Conservation (phyloP, 257 asterid species). For the Capsicum baccatum region DNA sequence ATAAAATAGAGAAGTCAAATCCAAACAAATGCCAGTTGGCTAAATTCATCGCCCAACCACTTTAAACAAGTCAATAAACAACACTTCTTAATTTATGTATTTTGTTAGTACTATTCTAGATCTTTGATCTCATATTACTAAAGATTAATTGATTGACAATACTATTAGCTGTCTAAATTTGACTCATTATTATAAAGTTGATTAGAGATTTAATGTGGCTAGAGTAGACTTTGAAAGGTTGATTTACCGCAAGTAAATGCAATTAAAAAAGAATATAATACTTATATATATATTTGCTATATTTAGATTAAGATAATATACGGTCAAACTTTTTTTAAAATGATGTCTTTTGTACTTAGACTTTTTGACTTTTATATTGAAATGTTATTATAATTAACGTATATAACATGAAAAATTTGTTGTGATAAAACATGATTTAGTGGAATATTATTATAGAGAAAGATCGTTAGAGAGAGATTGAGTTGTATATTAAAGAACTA, state of each 20-base stretch:
- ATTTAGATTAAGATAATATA: not conserved
- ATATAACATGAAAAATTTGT: not conserved
- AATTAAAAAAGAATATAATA: not conserved
- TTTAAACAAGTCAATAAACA: slow-evolving; percentile 24
- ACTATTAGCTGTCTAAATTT: slow-evolving; percentile 1
- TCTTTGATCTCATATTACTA: slow-evolving; percentile 19
- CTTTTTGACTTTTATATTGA: not conserved
- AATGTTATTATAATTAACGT: not conserved
- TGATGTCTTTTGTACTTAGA: not conserved
- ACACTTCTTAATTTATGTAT: not conserved
- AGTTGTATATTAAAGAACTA: not conserved
- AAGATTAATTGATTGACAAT: not conserved
- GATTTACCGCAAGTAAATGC: slow-evolving; percentile 12
- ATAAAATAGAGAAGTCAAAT: not conserved
- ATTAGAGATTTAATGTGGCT: slow-evolving; percentile 12
- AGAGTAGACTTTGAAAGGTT: not conserved
- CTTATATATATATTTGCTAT: not conserved
- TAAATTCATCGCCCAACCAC: not conserved
- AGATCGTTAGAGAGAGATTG: not conserved
- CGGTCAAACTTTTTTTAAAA: not conserved
- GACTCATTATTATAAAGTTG: slow-evolving; percentile 3
- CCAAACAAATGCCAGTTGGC: slow-evolving; percentile 16
- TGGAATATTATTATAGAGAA: not conserved
- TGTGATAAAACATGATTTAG: not conserved
- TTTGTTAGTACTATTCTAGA: not conserved